A percentile compares a stretch with the other conserved stretches of the same genome.
Conservation (phyloP, 768 basidiomycete species). For the Leccinum subgranulosum region DNA sequence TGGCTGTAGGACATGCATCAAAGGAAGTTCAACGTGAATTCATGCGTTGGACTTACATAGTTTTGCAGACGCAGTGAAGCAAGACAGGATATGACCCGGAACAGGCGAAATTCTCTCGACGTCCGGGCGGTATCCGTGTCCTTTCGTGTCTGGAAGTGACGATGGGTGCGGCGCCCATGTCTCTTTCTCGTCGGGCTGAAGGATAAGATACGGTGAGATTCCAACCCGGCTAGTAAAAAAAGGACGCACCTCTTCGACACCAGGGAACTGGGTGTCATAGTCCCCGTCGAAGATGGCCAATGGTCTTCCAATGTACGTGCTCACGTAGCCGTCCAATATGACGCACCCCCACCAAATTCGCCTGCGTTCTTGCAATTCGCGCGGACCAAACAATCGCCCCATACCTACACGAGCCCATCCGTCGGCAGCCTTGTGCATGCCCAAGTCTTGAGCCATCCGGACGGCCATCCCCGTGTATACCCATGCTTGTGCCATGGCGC, state of each 20-base stretch:
- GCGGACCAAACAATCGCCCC: conserved; percentile 53
- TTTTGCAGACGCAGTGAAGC: conserved; percentile 69
- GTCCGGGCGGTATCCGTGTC: conserved; percentile 25
- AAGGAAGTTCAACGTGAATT: background rate
- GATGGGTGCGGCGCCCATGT: conserved; percentile 44
- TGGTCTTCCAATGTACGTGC: conserved; percentile 76
- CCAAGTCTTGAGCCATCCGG: conserved; percentile 89
- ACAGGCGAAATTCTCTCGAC: conserved; percentile 25
- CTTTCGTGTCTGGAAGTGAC: conserved; percentile 30
- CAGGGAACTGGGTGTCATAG: conserved; percentile 70
- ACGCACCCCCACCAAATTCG: conserved; percentile 80
- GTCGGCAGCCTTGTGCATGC: conserved; percentile 79
- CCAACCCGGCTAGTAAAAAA: background rate
- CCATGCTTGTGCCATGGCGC: conserved; percentile 88
- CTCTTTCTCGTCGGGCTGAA: conserved; percentile 65
- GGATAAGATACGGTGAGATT: conserved; percentile 8
- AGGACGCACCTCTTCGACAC: conserved; percentile 49
- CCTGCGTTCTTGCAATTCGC: conserved; percentile 67
- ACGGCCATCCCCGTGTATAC: conserved; percentile 84
- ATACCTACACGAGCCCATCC: conserved; percentile 65
- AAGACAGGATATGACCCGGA: conserved; percentile 59
- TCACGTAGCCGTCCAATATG: conserved; percentile 76
- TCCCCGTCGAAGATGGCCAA: conserved; percentile 72
- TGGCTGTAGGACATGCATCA: conserved; percentile 42
- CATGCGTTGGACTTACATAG: conserved; percentile 51